phyloP scores from a whole-genome alignment of 2,329 filamentous ascomycete genomes.

The Ophiostoma sp. region DNA sequence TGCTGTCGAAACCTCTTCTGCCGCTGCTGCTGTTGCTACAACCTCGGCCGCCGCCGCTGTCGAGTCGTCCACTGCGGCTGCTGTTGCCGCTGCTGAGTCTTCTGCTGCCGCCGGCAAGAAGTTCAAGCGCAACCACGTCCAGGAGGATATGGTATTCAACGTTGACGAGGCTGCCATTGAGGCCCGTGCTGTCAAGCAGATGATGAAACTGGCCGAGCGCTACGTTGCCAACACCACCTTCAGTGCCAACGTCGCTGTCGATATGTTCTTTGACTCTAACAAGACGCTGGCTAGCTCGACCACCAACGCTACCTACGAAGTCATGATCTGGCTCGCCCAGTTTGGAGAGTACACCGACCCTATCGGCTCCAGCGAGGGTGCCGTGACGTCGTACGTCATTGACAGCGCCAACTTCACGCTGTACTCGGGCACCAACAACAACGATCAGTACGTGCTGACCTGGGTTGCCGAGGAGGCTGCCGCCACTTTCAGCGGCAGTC shows the following conservation, averaged over 20 bases:
- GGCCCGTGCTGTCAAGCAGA: slow-evolving; percentile 7
- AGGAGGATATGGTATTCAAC: slow-evolving; percentile 1
- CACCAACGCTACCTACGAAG: slow-evolving; percentile 39
- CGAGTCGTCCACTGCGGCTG: not conserved
- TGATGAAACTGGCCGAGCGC: slow-evolving; percentile 36
- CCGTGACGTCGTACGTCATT: slow-evolving; percentile 36
- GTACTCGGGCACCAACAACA: slow-evolving; percentile 39
- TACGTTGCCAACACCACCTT: slow-evolving; percentile 47
- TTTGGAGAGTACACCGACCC: slow-evolving; percentile 45
- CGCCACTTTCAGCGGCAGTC: slow-evolving; percentile 43
- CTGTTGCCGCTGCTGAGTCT: not conserved
- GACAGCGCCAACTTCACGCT: slow-evolving; percentile 42
- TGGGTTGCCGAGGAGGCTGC: slow-evolving; percentile 41
- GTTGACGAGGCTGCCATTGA: slow-evolving; percentile 12
- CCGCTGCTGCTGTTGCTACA: not conserved
- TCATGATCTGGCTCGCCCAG: slow-evolving; percentile 39
- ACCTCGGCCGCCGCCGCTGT: not conserved
- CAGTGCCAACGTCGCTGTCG: slow-evolving; percentile 53
- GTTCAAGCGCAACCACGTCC: not conserved
- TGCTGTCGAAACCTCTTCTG: slow-evolving; percentile 30
- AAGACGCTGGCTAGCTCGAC: slow-evolving; percentile 38
- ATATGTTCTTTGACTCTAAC: slow-evolving; percentile 53
- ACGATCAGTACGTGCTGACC: slow-evolving; percentile 45
- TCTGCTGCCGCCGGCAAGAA: not conserved
- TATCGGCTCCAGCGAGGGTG: slow-evolving; percentile 39